These are phyloP conservation scores for Herpetomonas tarakana DNA, from an alignment of 208 protist species.

Conservation along the genomic window DNA sequence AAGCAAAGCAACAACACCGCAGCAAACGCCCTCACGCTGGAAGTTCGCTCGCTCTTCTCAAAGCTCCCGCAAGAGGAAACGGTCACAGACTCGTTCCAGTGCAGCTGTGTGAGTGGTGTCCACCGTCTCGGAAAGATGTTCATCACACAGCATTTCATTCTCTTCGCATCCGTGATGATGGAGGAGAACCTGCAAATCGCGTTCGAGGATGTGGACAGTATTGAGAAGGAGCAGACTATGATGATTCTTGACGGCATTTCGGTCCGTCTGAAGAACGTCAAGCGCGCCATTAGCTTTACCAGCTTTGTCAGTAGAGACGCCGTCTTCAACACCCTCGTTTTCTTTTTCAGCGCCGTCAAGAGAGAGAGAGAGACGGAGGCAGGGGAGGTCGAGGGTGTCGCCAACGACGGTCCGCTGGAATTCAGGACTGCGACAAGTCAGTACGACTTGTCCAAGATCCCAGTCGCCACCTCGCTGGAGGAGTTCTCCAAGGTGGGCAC, in stretches of 20 bases:
- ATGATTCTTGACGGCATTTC: slow-evolving; percentile 52
- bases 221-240: slow-evolving; percentile 60
- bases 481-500: slow-evolving; percentile 52
- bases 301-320: slow-evolving; percentile 54
- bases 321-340: slow-evolving; percentile 34
- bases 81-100: slow-evolving; percentile 43
- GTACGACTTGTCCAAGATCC: slow-evolving; percentile 37
- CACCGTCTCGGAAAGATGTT: slow-evolving; percentile 49
- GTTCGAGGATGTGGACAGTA: slow-evolving; percentile 33
- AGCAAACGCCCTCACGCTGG: neutral
- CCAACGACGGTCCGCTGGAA: no score
- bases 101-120: slow-evolving; percentile 48
- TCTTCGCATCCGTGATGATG: slow-evolving; percentile 60
- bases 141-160: slow-evolving; percentile 43
- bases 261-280: slow-evolving; percentile 26
- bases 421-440: slow-evolving; percentile 40
- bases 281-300: slow-evolving; percentile 33
- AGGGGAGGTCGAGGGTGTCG: slow-evolving; percentile 2
- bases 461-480: slow-evolving; percentile 35
- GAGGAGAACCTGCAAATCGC: slow-evolving; percentile 29
- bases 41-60: slow-evolving; percentile 36
- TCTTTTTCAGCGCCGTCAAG: slow-evolving; percentile 17
- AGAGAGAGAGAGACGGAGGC: slow-evolving; percentile 1
- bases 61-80: slow-evolving; percentile 29
- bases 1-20: neutral